Evolutionary conservation across 768 basidiomycete species (phyloP).

Genomic region (Tulasnella sp.): DNA sequence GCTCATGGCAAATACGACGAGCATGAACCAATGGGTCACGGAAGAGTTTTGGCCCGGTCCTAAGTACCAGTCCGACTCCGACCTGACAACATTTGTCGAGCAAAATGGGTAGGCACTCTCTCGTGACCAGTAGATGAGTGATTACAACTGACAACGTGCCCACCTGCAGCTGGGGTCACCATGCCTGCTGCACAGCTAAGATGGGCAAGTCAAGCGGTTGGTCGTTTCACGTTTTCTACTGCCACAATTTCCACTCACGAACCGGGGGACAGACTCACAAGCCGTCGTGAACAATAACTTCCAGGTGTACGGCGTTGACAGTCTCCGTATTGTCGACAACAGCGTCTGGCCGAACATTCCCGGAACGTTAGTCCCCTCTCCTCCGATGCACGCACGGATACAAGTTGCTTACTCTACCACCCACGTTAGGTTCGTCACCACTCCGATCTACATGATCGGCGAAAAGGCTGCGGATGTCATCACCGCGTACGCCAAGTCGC

Average conservation of each 20-base stretch:
- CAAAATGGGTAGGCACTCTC: background rate
- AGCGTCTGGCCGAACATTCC: constrained; percentile 16
- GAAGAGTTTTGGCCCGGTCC: background rate
- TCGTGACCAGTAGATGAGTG: background rate
- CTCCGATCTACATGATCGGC: constrained; percentile 16
- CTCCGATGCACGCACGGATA: background rate
- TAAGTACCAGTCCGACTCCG: background rate
- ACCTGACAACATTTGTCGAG: background rate
- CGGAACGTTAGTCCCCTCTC: background rate
- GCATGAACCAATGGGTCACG: background rate
- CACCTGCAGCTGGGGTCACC: constrained; percentile 2
- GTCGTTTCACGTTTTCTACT: background rate
- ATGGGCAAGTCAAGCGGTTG: background rate
- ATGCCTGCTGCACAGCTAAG: constrained; percentile 10
- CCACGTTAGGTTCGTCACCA: constrained; percentile 4
- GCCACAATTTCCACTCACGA: background rate
- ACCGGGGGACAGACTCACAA: background rate
- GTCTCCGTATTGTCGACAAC: constrained; percentile 15
- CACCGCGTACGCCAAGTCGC: no score
- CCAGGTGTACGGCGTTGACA: constrained; percentile 13
- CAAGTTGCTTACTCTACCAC: background rate
- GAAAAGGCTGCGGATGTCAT: constrained; percentile 18
- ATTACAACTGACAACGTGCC: background rate
- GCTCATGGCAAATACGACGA: background rate
- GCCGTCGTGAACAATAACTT: constrained; percentile 17